Conservation (phyloP, 2,329 filamentous ascomycete genomes). For the Trichoderma simmonsii region DNA sequence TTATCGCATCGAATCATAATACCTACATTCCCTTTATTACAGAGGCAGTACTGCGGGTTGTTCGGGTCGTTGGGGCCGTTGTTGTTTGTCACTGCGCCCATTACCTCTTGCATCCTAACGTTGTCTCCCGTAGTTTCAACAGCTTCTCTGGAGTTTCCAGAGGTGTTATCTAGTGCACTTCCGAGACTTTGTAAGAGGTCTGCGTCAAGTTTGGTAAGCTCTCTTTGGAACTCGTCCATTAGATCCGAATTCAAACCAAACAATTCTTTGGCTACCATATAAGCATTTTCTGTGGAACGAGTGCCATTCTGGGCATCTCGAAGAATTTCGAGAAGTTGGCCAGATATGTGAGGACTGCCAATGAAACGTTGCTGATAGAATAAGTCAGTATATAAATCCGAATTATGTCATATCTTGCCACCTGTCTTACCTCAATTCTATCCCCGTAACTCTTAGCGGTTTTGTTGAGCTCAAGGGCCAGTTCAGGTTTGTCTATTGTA, state of each 20-base stretch:
- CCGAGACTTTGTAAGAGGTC: neutral
- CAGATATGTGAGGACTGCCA: neutral
- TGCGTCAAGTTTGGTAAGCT: neutral
- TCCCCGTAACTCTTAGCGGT: neutral
- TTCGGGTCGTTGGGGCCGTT: no score
- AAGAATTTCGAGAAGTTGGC: neutral
- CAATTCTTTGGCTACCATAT: neutral
- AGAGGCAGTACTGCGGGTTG: neutral
- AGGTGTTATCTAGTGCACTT: neutral
- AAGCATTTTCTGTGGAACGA: neutral
- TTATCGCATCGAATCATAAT: neutral
- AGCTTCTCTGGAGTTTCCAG: neutral
- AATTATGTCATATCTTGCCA: neutral
- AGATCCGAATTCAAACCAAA: neutral
- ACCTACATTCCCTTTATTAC: neutral
- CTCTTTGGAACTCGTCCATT: neutral
- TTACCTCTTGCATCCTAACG: no score
- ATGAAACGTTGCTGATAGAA: neutral
- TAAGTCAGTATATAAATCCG: neutral
- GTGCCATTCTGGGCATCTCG: neutral
- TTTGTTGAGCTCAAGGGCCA: neutral
- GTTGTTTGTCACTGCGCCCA: neutral
- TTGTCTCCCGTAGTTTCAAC: neutral
- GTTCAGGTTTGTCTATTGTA: fast-evolving
- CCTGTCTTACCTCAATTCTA: neutral